These are phyloP conservation scores for Comarum palustre DNA, from an alignment of 306 rosid species.

Conservation along the genomic window DNA sequence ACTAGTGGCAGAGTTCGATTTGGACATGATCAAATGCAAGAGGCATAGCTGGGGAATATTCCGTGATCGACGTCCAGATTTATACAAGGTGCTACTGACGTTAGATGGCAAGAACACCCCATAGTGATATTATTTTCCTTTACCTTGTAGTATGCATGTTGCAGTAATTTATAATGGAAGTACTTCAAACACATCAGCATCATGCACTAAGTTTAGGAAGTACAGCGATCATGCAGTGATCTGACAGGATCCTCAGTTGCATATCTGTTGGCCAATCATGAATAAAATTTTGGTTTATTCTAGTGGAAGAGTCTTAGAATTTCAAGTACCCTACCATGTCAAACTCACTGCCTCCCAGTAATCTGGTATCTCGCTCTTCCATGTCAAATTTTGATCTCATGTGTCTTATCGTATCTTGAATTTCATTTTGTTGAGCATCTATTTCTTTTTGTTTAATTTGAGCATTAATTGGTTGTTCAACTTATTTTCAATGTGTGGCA, in stretches of 20 bases:
- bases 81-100: constrained; percentile 82
- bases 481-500: too few species aligned
- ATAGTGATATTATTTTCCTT: constrained; percentile 14
- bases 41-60: constrained; percentile 87
- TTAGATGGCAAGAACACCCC: constrained; percentile 43
- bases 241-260: neutral
- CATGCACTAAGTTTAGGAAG: constrained; percentile 21
- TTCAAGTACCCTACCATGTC: neutral
- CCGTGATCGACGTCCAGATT: constrained; percentile 88
- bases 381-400: neutral
- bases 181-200: constrained; percentile 11
- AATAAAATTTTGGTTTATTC: neutral
- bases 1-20: constrained; percentile 69
- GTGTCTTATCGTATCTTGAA: neutral
- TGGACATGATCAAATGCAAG: constrained; percentile 69
- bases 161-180: constrained; percentile 1
- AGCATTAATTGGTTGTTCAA: too few species aligned
- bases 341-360: neutral
- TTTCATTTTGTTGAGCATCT: too few species aligned
- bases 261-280: neutral
- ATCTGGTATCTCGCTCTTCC: neutral
- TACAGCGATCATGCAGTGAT: neutral
- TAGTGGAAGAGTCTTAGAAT: neutral
- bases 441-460: too few species aligned
- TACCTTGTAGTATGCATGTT: constrained; percentile 10